Conservation (phyloP, 345 rosid genomes). For the Linum lewisii region DNA sequence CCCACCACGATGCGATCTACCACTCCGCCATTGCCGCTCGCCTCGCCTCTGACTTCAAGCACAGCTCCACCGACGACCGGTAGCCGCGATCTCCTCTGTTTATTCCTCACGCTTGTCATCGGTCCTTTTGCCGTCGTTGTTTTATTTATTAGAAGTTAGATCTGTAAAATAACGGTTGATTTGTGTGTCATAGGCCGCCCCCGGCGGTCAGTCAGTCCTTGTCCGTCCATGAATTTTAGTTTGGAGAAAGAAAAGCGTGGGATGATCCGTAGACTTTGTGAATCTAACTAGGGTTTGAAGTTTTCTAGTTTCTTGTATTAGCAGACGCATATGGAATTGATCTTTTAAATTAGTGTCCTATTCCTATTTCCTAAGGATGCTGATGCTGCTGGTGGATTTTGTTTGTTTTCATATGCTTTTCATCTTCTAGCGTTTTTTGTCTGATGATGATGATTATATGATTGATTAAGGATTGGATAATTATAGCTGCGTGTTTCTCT, state of each 20-base stretch:
- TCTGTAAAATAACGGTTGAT: neutral
- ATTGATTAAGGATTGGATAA: too few relatives aligned
- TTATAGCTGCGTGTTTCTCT: too few relatives aligned
- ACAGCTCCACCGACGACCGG: conserved; percentile 17
- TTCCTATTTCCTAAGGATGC: too few relatives aligned
- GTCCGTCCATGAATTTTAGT: neutral
- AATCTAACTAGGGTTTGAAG: neutral
- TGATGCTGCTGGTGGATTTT: too few relatives aligned
- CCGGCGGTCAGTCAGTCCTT: neutral
- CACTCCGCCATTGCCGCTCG: conserved; percentile 63
- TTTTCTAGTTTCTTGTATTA: too few relatives aligned
- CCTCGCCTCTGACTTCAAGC: conserved; percentile 40
- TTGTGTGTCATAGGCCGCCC: neutral
- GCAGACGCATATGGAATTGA: too few relatives aligned
- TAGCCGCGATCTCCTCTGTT: neutral
- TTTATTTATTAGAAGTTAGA: neutral
- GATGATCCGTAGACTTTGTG: neutral
- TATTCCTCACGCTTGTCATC: neutral
- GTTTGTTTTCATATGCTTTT: too few relatives aligned
- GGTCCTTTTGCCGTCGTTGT: neutral
- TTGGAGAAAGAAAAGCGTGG: neutral
- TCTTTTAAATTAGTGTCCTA: too few relatives aligned
- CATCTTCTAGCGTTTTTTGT: too few relatives aligned
- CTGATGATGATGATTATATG: too few relatives aligned
- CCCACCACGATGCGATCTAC: conserved; percentile 67